phyloP scores from a whole-genome alignment of 179 eudicot genomes.

The Spergularia azorica region DNA sequence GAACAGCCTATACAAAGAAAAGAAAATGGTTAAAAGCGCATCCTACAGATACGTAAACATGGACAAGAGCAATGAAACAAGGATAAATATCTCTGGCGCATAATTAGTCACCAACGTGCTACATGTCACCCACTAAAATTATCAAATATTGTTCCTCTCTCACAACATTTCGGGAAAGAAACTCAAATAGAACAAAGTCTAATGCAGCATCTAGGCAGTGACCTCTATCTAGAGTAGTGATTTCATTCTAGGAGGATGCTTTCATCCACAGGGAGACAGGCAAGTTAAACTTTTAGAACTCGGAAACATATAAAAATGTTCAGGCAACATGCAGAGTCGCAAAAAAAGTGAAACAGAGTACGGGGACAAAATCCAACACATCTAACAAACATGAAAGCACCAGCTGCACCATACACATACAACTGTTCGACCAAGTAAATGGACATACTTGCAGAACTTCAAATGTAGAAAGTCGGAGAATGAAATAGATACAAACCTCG shows the following conservation, averaged over 20 bases:
- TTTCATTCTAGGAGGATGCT: too few relatives aligned
- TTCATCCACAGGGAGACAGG: too few relatives aligned
- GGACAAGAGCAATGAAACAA: neutral
- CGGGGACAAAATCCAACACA: neutral
- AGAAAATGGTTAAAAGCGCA: neutral
- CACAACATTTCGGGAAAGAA: neutral
- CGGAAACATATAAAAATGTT: too few relatives aligned
- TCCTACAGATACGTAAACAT: neutral
- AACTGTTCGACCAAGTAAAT: neutral
- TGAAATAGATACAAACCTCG: slow-evolving; percentile 56
- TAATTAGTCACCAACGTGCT: neutral
- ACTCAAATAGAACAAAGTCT: too few relatives aligned
- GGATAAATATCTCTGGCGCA: neutral
- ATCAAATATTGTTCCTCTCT: neutral
- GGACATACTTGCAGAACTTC: too few relatives aligned
- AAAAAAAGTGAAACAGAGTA: neutral
- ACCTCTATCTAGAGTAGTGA: too few relatives aligned
- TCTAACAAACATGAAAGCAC: neutral
- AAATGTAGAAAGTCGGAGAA: neutral
- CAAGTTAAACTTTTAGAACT: too few relatives aligned
- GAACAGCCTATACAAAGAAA: slow-evolving; percentile 69
- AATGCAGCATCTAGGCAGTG: too few relatives aligned
- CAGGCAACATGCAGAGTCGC: too few relatives aligned
- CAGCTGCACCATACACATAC: neutral
- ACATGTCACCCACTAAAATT: neutral